Base-by-base conservation (phyloP, 2,329 filamentous ascomycete species). In the Chaetomiaceae sp. region DNA sequence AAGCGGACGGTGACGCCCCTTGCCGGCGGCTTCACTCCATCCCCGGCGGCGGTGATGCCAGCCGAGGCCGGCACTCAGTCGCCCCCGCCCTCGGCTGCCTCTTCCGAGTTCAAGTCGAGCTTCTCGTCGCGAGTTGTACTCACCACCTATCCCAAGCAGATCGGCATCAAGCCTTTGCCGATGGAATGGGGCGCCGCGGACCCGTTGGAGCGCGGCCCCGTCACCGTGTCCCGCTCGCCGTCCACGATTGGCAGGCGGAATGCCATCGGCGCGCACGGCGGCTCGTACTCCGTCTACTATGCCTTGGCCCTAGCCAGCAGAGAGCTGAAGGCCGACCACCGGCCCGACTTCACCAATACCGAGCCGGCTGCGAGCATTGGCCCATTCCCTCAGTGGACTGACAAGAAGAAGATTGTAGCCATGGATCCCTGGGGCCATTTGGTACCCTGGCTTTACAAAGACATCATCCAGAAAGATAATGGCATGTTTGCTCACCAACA, bases 361-460 rank as follows among this genome's bases (percentile, higher is more conserved):
- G 87, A 97, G 65, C 93, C 93, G 11, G 89, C 90, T n/a, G 87
- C 81, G 18, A 79, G 84, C 43, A 88, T 97, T 61, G 89, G 89
- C 0, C 89, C 88, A 7, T 95, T 95, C 58, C 83, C 87, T 7
- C 81, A 93, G 68, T 98, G 91, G 91, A 79, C 78, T 20, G 87
- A 95, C 62, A 79, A 78, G 60, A 88, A 88, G 66, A 97, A 96
- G 73, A 97, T 98, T 53, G 91, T 97, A 12, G 88, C 91, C 15
- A 95, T 98, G 88, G 93, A 97, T 62, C 91, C 91, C 0, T 87
- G 85, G 65, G 91, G 93, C 6, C 93, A 97, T 69, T 71, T 95
- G 50, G 79, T 84, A 8, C 87, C 88, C 8, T 90, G 84, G 83
- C 68, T 94, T 2, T 95, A 84, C 70, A 86, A 85, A 54, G 81